Evolutionary conservation across 2,329 filamentous ascomycete species (phyloP).

Genomic region (Erysiphe neolycopersici): DNA sequence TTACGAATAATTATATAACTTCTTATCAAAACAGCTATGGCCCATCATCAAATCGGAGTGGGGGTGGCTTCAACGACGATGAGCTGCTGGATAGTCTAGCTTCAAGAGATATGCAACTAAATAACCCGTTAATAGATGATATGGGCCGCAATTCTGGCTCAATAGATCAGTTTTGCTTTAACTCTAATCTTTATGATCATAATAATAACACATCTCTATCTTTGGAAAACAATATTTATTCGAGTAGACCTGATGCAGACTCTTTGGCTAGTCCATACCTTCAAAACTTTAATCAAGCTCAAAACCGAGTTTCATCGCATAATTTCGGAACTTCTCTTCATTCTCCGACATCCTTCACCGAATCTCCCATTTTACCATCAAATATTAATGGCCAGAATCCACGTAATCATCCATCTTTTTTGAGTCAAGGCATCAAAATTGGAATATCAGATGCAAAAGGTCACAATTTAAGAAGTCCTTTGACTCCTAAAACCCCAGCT

Average conservation of each 20-base stretch:
- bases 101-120: slow-evolving; percentile 14
- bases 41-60: slow-evolving; percentile 24
- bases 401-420: slow-evolving; percentile 16
- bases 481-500: slow-evolving; percentile 66
- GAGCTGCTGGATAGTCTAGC: slow-evolving; percentile 55
- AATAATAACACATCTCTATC: slow-evolving; percentile 29
- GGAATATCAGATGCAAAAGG: slow-evolving; percentile 40
- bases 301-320: slow-evolving; percentile 39
- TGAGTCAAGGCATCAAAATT: slow-evolving; percentile 31
- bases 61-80: slow-evolving; percentile 56
- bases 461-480: slow-evolving; percentile 49
- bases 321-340: slow-evolving; percentile 27
- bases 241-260: slow-evolving; percentile 72
- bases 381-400: slow-evolving; percentile 23
- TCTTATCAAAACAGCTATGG: slow-evolving; percentile 35
- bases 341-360: slow-evolving; percentile 23
- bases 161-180: slow-evolving; percentile 26
- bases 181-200: slow-evolving; percentile 26
- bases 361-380: slow-evolving; percentile 22
- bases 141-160: slow-evolving; percentile 27
- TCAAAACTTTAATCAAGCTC: slow-evolving; percentile 48
- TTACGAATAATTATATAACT: slow-evolving; percentile 28
- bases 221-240: slow-evolving; percentile 50
- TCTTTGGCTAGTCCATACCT: slow-evolving; percentile 81
- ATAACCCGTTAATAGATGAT: slow-evolving; percentile 22